Conservation (phyloP, 2,329 filamentous ascomycete species). For the Cladorrhinum sp. region DNA sequence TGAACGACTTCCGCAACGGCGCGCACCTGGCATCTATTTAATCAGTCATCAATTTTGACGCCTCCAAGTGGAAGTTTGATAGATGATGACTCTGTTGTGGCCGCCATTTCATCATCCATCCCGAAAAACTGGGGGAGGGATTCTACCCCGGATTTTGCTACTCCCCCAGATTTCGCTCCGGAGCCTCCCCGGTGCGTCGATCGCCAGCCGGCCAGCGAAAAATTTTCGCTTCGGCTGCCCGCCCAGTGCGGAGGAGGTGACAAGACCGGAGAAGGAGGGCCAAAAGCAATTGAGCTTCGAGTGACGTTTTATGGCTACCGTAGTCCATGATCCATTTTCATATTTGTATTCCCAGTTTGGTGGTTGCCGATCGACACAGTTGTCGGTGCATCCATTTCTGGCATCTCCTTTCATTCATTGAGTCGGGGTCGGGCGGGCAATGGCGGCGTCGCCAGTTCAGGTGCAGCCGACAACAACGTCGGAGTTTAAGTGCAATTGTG, state of each 20-base stretch:
- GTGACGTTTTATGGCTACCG: not conserved
- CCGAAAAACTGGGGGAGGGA: not conserved
- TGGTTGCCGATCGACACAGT: not conserved
- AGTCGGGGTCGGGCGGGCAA: not conserved
- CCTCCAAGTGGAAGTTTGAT: not conserved
- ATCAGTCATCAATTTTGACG: not conserved
- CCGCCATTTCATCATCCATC: not conserved
- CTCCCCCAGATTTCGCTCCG: not conserved
- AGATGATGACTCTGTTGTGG: not conserved
- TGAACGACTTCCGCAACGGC: not conserved
- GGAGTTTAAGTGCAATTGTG: not conserved
- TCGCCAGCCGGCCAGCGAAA: not conserved
- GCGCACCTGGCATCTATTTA: not conserved
- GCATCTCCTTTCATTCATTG: not conserved
- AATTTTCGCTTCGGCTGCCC: not conserved
- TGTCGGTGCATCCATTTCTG: not conserved
- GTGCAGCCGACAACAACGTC: not conserved
- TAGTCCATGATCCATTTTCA: not conserved
- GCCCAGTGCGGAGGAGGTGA: not conserved
- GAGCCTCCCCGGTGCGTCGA: not conserved
- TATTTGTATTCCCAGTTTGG: not conserved
- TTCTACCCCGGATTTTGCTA: not conserved
- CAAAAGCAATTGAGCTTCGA: not conserved
- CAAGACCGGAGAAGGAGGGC: not conserved
- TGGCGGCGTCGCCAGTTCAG: not conserved